Conservation (phyloP, 1,284 basidiomycete genomes). For the Phellopilus nigrolimitatus region DNA sequence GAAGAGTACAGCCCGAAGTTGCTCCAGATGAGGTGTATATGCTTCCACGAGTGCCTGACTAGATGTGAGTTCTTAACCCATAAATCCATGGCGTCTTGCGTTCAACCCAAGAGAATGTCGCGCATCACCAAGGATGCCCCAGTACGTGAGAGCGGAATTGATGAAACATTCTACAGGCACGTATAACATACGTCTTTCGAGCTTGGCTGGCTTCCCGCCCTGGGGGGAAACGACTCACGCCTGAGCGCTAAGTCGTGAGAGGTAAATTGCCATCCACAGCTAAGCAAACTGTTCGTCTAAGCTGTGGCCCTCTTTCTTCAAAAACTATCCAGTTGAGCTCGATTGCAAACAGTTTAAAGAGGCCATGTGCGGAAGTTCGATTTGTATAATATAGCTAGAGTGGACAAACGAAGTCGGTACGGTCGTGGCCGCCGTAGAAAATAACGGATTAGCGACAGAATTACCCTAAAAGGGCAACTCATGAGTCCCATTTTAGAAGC, state of each 20-base stretch:
- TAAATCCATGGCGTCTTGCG: not conserved
- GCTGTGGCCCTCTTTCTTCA: not conserved
- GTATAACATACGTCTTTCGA: not conserved
- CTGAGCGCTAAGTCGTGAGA: constrained; percentile 19
- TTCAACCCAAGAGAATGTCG: constrained; percentile 14
- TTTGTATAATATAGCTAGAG: too few relatives aligned
- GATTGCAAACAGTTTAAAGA: too few relatives aligned
- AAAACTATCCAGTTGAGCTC: not conserved
- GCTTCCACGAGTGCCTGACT: constrained; percentile 12
- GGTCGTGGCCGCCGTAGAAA: too few relatives aligned
- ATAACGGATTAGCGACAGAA: too few relatives aligned
- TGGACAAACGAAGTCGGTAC: too few relatives aligned
- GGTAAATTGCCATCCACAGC: not conserved
- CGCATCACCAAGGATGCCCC: constrained; percentile 14
- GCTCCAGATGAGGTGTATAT: constrained; percentile 3
- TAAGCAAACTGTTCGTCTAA: too few relatives aligned
- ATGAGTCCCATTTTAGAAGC: too few relatives aligned
- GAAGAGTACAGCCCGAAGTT: not conserved
- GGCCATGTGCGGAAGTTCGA: too few relatives aligned
- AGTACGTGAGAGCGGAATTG: constrained; percentile 14
- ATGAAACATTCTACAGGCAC: constrained; percentile 6
- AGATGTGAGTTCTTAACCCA: constrained; percentile 4
- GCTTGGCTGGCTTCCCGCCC: constrained; percentile 19
- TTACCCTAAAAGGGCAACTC: too few relatives aligned
- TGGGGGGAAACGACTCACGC: constrained; percentile 16